Evolutionary conservation across 1,139 yeast genomes (phyloP).

Genomic region (Saccharomyces hybrid): DNA sequence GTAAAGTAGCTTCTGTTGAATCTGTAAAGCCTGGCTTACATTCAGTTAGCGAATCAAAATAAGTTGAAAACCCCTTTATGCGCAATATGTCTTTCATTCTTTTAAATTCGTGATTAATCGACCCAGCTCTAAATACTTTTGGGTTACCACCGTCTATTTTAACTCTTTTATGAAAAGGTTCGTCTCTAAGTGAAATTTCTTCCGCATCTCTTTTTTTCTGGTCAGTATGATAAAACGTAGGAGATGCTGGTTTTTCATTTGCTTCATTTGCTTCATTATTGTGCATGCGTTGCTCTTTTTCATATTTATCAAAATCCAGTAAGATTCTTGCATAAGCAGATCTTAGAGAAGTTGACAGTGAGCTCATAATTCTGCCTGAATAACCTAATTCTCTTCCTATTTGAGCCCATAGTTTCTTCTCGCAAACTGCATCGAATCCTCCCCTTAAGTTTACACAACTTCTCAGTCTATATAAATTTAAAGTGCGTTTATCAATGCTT

Average conservation of each 20-base stretch:
- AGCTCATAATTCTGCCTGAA: constrained; percentile 60
- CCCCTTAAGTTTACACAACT: constrained; percentile 49
- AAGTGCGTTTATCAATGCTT: constrained; percentile 48
- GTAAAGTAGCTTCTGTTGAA: constrained; percentile 29
- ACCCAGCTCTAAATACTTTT: constrained; percentile 35
- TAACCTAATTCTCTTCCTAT: constrained; percentile 73
- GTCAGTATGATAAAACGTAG: constrained; percentile 1
- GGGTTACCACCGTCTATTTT: constrained; percentile 3
- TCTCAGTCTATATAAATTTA: constrained; percentile 48
- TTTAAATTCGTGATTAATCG: constrained; percentile 40
- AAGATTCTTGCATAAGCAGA: constrained; percentile 43
- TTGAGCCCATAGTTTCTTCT: constrained; percentile 54
- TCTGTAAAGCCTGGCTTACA: constrained; percentile 31
- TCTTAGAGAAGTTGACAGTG: constrained; percentile 61
- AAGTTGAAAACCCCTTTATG: constrained; percentile 44
- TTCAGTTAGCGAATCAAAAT: constrained; percentile 35
- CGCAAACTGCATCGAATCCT: constrained; percentile 49
- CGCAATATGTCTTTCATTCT: constrained; percentile 41
- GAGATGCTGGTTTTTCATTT: constrained; percentile 3
- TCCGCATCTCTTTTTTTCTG: not conserved
- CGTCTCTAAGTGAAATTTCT: not conserved
- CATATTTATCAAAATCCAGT: constrained; percentile 25
- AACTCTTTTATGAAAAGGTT: constrained; percentile 5
- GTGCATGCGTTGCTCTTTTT: constrained; percentile 3
- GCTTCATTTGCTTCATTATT: constrained; percentile 2